Evolutionary conservation across 257 asterid species (phyloP), one percentile per base, ranked within the genome.

Genomic region (Lycium barbarum): DNA sequence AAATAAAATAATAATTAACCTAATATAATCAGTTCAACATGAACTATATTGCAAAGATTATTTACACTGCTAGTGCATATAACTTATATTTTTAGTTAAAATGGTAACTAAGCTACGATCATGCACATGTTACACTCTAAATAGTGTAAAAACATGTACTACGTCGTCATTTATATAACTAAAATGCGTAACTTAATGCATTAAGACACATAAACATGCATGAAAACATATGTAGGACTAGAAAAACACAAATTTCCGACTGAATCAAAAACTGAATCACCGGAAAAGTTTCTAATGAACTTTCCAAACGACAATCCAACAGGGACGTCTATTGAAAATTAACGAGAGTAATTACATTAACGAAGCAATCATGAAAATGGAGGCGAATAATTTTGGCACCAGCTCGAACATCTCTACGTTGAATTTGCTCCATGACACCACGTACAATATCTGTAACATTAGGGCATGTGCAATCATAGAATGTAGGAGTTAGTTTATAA

Each of bases 311-410:
- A n/a, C n/a, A n/a, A n/a, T 15, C 12, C 3, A 5, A 54, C 1
- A 6, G 0, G 14, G 20, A 9, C 0, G 40, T 63, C 8, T 3
- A 7, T 61, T 6, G 22, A 6, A 65, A 65, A 65, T 65, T 63
- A 1, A 22, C 2, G 7, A 3, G n/a, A 17, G 20, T 55, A 10
- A 11, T 83, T 85, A 80, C 85, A 26, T 85, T 26, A 55, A 89
- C 90, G 15, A 87, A 89, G 85, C 90, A 89, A 47, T 89, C 90
- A 3, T 85, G 91, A 18, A 87, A 87, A 78, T 85, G 91, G 53
- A 85, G 87, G 53, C 91, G 87, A 74, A 89, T 58, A 10, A 87
- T 43, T 62, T 83, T 87, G 5, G 91, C 87, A n/a, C 86, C 90
- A 40, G 78, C 84, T 1, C 91, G 89, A n/a, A 74, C 76, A 53